Evolutionary conservation across 768 basidiomycete species (phyloP), one percentile per base, ranked within the genome.

Genomic region (Tricholomella constricta): DNA sequence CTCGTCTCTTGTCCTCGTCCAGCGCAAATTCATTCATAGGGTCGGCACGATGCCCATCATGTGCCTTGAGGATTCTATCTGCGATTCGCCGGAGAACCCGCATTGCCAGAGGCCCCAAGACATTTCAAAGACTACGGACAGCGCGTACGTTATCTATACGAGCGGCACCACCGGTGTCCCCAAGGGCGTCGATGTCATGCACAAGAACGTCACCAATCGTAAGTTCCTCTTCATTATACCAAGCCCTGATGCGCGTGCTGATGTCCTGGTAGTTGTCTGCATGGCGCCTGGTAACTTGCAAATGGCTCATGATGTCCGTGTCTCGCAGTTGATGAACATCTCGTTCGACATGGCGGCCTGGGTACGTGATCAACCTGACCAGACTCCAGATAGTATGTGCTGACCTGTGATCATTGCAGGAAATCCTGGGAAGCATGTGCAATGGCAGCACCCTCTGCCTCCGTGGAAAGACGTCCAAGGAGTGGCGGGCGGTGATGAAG

Each of bases 261-360:
- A 38, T 20, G 14, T 41, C 12, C 32, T 1, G 4, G 11, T 7
- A 75, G 73, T 75, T 29, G 59, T 75, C 2, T 72, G 69, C 48
- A 62, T 69, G 48, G 61, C 70, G 17, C 83, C 83, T 22, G 83
- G 83, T 20, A 83, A 81, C 58, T 67, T 84, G 17, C 76, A 76
- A 40, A 84, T 86, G 79, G 54, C 62, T 17, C 79, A 79, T 3
- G 82, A 83, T 12, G 60, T 75, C 26, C 75, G 79, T 11, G 81
- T 84, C 10, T 76, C 81, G 5, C 84, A 86, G 61, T 65, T 84
- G 29, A 75, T 84, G 69, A 84, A 84, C 56, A 78, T 86, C 37
- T 79, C 83, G 2, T 86, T 84, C 59, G 84, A 84, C 58, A 83
- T 86, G 81, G 81, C 80, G 29, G 81, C 80, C 15, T 86, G 84